These are phyloP conservation scores for Calonectria naviculata DNA, from an alignment of 2,329 filamentous ascomycete genomes.

Conservation along the genomic window DNA sequence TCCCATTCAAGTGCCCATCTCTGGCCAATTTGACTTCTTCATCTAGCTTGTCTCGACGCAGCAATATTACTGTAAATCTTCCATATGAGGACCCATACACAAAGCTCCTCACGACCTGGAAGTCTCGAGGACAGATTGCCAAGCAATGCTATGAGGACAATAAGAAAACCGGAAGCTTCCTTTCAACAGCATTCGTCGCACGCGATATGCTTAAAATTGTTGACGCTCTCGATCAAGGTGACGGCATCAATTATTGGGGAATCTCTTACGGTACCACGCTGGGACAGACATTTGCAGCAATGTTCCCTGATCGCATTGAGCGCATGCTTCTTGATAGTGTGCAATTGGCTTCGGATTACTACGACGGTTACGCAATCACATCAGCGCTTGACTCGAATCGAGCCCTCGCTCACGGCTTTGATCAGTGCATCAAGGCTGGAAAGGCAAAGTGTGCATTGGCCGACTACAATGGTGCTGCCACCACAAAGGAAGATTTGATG, in stretches of 20 bases:
- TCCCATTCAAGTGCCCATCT: not conserved
- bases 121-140: not conserved
- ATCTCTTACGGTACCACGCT: not conserved
- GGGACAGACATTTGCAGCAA: not conserved
- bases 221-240: not conserved
- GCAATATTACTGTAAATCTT: not conserved
- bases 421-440: not conserved
- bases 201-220: not conserved
- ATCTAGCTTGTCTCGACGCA: not conserved
- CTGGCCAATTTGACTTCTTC: not conserved
- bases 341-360: not conserved
- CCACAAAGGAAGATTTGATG: not conserved
- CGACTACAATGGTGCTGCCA: not conserved
- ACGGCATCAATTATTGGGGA: not conserved
- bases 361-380: not conserved
- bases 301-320: conserved; percentile 1
- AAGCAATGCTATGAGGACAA: not conserved
- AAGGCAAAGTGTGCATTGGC: not conserved
- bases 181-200: not conserved
- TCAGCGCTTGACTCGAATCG: not conserved
- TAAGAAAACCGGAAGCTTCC: not conserved
- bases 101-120: not conserved
- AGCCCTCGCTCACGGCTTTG: not conserved
- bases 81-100: not conserved
- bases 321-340: conserved; percentile 1